Evolutionary conservation across 352 stramenopile genomes (phyloP).

Genomic region (Globisporangium carolinianum): DNA sequence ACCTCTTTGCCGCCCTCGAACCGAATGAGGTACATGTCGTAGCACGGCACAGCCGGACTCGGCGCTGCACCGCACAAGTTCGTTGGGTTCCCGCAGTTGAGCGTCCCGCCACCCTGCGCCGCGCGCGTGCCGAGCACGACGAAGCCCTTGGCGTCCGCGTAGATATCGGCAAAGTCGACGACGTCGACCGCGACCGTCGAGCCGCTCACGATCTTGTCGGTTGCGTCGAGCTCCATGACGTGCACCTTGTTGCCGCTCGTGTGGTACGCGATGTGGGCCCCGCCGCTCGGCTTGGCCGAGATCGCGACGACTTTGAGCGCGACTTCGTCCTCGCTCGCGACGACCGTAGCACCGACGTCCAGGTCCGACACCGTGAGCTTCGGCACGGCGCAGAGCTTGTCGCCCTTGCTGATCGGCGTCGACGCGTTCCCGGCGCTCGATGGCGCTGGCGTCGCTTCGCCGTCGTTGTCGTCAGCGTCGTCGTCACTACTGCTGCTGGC

Average conservation of each 20-base stretch:
- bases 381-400: slow-evolving; percentile 34
- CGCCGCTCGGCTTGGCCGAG: slow-evolving; percentile 30
- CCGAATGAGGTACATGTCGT: slow-evolving; percentile 55
- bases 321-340: slow-evolving; percentile 44
- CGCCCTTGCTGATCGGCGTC: slow-evolving; percentile 11
- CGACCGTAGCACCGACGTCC: slow-evolving; percentile 24
- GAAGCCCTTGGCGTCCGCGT: slow-evolving; percentile 48
- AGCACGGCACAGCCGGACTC: slow-evolving; percentile 33
- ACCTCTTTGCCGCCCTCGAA: slow-evolving; percentile 41
- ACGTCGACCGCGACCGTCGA: slow-evolving; percentile 29
- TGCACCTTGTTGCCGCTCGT: slow-evolving; percentile 33
- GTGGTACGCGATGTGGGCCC: slow-evolving; percentile 43
- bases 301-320: slow-evolving; percentile 42
- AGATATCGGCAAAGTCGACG: slow-evolving; percentile 48
- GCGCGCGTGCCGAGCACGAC: slow-evolving; percentile 44
- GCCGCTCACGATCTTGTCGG: slow-evolving; percentile 32
- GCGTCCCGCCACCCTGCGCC: slow-evolving; percentile 40
- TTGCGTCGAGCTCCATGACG: slow-evolving; percentile 38
- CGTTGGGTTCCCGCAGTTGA: slow-evolving; percentile 48
- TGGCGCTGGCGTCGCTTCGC: neutral
- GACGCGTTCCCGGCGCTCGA: slow-evolving; percentile 5
- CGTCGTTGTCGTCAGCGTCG: neutral
- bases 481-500: neutral
- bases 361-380: slow-evolving; percentile 35
- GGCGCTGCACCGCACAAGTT: slow-evolving; percentile 42